Base-by-base conservation (phyloP, 225 moss, liverwort and hornwort genomes). In the Physcomitrellopsis africana region DNA sequence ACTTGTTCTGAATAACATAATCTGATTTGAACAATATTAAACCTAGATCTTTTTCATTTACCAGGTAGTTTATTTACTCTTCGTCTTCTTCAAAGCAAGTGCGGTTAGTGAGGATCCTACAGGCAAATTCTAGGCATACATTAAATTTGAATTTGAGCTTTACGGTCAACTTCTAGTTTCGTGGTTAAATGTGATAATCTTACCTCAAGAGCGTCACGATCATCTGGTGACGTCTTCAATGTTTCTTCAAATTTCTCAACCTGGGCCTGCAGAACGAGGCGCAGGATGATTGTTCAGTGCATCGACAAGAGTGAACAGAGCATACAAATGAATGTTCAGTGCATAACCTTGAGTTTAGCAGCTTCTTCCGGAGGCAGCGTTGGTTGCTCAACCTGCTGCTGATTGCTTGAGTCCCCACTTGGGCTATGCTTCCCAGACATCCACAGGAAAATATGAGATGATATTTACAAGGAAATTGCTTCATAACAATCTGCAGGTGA, bases 121-220 rank as follows among this genome's bases (percentile, higher is more conserved):
- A 73, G 20, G 56, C 24, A 26, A 32, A 55, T 63, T 20, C 48
- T 42, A 19, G 48, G 42, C 26, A 6, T 32, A 29, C 37, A 20
- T 37, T 37, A 67, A 54, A 60, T 15, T 10, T 27, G 26, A 22
- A 74, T 6, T 11, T n/a, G 19, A 65, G 57, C 26, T 49, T 63
- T 18, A 44, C 18, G 11, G 51, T 58, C 70, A 65, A 7, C 37
- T 51, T 59, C 65, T 45, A 59, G 58, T 41, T 32, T 55, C 7
- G 24, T 44, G 6, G 51, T 23, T n/a, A 45, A 43, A 66, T n/a
- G n/a, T 19, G 26, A 69, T 20, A 60, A 47, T 62, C 75, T 77
- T 68, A 94, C 97, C 91, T 99, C 91, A 63, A 99, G 97, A 58
- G 97, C 89, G 55, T 76, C 80, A 77, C 82, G 87, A 70, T 99